Evolutionary conservation across 2,329 filamentous ascomycete species (phyloP).

Genomic region (Hypocrella siamensis): DNA sequence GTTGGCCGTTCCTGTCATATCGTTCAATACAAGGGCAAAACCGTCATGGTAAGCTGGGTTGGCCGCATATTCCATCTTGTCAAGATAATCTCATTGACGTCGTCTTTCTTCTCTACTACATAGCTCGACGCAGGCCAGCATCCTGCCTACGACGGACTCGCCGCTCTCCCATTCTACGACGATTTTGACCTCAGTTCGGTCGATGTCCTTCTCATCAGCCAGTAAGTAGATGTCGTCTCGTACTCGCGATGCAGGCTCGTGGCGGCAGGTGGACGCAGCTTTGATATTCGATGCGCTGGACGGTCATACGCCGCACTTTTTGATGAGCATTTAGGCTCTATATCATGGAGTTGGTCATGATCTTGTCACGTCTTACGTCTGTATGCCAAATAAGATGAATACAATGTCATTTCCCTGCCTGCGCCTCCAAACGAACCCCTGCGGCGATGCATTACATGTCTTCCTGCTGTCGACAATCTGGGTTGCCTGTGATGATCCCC

Average conservation of each 20-base stretch:
- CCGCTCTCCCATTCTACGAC: conserved; percentile 91
- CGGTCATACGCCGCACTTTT: neutral
- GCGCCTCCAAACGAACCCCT: no score
- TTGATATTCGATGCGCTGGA: conserved; percentile 1
- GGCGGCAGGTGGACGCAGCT: no score
- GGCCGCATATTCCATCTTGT: neutral
- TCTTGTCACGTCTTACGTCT: conserved; percentile 6
- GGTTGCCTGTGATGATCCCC: no score
- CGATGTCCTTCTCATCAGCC: conserved; percentile 92
- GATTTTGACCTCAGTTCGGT: conserved; percentile 96
- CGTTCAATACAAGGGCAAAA: conserved; percentile 97
- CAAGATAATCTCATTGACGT: neutral
- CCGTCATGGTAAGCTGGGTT: conserved; percentile 62
- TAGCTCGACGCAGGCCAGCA: conserved; percentile 96
- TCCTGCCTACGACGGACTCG: conserved; percentile 86
- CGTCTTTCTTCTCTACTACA: conserved; percentile 2
- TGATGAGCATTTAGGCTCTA: neutral
- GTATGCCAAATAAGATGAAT: conserved; percentile 20
- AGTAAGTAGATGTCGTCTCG: conserved; percentile 51
- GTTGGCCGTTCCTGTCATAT: conserved; percentile 96
- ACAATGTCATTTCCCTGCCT: conserved; percentile 16
- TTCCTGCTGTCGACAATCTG: no score
- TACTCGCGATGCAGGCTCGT: neutral
- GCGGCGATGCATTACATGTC: no score
- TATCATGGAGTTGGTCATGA: no score